A percentile compares a stretch with the other conserved stretches of the same genome.
Conservation (phyloP, 2,329 filamentous ascomycete genomes). For the Cryphonectria parasitica region DNA sequence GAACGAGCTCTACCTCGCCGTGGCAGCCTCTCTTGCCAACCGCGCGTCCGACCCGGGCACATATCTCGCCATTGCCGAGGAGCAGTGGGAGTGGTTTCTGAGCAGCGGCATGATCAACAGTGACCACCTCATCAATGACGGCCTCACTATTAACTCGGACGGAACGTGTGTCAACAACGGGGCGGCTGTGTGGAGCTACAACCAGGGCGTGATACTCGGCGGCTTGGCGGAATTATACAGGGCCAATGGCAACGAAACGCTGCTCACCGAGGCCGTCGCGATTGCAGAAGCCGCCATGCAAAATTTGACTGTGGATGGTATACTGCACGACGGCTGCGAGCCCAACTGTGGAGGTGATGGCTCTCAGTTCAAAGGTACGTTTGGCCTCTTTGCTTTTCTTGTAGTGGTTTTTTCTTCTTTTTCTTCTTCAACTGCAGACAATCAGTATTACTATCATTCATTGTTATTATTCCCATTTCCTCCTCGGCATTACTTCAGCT, state of each 20-base stretch:
- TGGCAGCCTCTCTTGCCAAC: slow-evolving; percentile 58
- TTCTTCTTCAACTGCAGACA: too few species aligned
- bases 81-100: slow-evolving; percentile 58
- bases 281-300: slow-evolving; percentile 58
- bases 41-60: slow-evolving; percentile 43
- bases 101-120: slow-evolving; percentile 54
- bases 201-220: slow-evolving; percentile 59
- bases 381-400: neutral
- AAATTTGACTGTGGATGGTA: slow-evolving; percentile 47
- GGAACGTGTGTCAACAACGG: slow-evolving; percentile 53
- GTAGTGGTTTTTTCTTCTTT: too few species aligned
- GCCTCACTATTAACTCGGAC: slow-evolving; percentile 47
- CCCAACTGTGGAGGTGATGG: slow-evolving; percentile 51
- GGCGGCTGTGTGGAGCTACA: slow-evolving; percentile 55
- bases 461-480: neutral
- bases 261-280: slow-evolving; percentile 46
- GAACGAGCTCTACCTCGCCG: slow-evolving; percentile 60
- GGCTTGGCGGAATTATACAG: slow-evolving; percentile 55
- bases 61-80: slow-evolving; percentile 52
- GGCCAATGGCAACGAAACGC: slow-evolving; percentile 46
- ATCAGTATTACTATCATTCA: too few species aligned
- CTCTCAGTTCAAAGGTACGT: slow-evolving; percentile 65
- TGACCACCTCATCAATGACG: slow-evolving; percentile 56
- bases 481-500: neutral
- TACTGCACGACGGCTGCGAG: slow-evolving; percentile 60